Percentiles rank a stretch among this genome's conserved stretches.
phyloP scores from a whole-genome alignment of 768 basidiomycete genomes.

The Suillus plorans region DNA sequence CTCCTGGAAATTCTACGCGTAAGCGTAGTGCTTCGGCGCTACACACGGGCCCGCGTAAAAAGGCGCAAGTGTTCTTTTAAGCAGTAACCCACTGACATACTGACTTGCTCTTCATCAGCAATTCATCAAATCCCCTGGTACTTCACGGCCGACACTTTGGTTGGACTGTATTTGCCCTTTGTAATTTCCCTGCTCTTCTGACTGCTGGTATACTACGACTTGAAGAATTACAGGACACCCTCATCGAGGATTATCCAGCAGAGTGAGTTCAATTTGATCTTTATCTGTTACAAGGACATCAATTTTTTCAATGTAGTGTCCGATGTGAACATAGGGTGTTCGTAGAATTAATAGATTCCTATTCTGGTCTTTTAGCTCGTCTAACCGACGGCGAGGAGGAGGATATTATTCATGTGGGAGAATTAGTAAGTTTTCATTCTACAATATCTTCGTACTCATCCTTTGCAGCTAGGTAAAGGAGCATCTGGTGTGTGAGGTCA shows the following conservation, averaged over 20 bases:
- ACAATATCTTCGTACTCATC: not conserved
- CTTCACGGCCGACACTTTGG: constrained; percentile 25
- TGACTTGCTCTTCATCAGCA: not conserved
- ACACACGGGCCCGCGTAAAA: not conserved
- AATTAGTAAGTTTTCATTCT: not conserved
- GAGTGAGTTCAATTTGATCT: not conserved
- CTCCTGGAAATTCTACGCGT: not conserved
- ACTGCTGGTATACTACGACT: no score
- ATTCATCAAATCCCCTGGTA: constrained; percentile 15
- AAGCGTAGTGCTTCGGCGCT: not conserved
- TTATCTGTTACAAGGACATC: not conserved
- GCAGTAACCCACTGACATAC: no score
- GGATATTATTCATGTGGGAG: not conserved
- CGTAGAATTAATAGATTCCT: not conserved
- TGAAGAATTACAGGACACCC: no score
- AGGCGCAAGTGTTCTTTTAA: not conserved
- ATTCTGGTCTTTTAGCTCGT: not conserved
- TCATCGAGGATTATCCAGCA: no score
- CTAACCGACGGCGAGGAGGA: not conserved
- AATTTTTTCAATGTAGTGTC: not conserved
- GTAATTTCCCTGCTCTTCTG: constrained; percentile 4
- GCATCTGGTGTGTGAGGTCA: constrained; percentile 22
- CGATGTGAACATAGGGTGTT: not conserved
- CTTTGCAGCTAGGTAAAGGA: constrained; percentile 9
- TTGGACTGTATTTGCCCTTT: constrained; percentile 17